Conservation (phyloP, 2,329 filamentous ascomycete species). For the Fusarium graminum region DNA sequence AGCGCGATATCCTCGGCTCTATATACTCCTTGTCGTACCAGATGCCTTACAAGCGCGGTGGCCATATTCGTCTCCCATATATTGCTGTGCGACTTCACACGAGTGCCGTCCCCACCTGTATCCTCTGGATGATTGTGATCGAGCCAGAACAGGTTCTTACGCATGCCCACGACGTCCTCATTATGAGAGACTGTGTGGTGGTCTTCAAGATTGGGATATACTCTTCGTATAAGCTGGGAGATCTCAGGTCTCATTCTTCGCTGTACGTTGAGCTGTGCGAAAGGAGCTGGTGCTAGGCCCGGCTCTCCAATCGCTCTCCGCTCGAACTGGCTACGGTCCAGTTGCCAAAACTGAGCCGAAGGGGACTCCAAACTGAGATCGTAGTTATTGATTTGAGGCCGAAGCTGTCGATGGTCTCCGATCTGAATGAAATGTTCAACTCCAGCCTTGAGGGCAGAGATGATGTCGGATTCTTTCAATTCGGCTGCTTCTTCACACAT, state of each 20-base stretch:
- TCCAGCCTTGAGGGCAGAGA: conserved; percentile 67
- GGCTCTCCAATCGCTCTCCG: conserved; percentile 50
- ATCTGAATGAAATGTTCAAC: conserved; percentile 73
- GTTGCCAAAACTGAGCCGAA: conserved; percentile 43
- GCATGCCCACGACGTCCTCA: conserved; percentile 67
- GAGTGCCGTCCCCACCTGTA: conserved; percentile 48
- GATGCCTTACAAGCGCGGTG: conserved; percentile 71
- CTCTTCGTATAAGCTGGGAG: conserved; percentile 67
- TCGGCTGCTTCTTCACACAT: conserved; percentile 76
- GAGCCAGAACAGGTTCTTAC: conserved; percentile 69
- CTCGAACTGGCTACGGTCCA: conserved; percentile 55
- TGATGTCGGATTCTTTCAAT: conserved; percentile 70
- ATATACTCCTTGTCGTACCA: conserved; percentile 75
- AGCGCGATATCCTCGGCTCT: conserved; percentile 73
- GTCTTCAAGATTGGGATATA: conserved; percentile 71
- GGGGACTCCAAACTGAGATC: conserved; percentile 54
- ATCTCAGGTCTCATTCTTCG: conserved; percentile 75
- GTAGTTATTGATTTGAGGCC: conserved; percentile 68
- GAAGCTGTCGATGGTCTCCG: conserved; percentile 72
- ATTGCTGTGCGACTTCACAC: conserved; percentile 65
- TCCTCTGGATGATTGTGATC: conserved; percentile 67
- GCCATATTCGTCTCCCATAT: conserved; percentile 74
- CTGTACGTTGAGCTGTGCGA: conserved; percentile 66
- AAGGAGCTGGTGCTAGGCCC: conserved; percentile 44
- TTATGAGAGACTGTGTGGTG: conserved; percentile 54